A percentile compares a stretch with the other conserved stretches of the same genome.
These are phyloP conservation scores for Alliaria petiolata DNA, from an alignment of 345 rosid genomes.

Conservation along the genomic window DNA sequence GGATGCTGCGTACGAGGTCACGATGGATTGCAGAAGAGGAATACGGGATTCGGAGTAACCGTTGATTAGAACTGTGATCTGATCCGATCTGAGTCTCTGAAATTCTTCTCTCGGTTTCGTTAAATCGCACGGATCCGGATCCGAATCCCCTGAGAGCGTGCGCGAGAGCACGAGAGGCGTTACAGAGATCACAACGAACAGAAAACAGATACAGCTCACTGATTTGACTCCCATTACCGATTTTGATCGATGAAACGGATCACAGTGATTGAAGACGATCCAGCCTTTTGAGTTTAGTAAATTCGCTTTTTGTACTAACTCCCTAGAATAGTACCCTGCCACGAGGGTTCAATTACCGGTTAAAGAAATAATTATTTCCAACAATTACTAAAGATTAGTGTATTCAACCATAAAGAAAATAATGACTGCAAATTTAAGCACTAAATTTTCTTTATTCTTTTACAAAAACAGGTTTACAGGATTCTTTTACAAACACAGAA, in stretches of 20 bases:
- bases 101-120: conserved; percentile 30
- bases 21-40: conserved; percentile 55
- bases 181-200: not conserved
- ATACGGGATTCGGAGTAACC: conserved; percentile 67
- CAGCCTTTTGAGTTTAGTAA: too few relatives aligned
- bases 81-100: conserved; percentile 47
- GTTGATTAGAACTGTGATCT: conserved; percentile 66
- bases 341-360: too few relatives aligned
- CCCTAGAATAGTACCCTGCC: too few relatives aligned
- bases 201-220: not conserved
- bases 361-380: too few relatives aligned
- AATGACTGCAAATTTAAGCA: not conserved
- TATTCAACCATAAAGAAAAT: not conserved
- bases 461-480: not conserved
- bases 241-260: too few relatives aligned
- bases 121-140: conserved; percentile 41
- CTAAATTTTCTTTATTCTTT: not conserved
- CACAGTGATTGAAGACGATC: too few relatives aligned
- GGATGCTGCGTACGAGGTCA: conserved; percentile 50
- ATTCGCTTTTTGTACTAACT: too few relatives aligned
- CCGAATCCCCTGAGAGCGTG: conserved; percentile 1
- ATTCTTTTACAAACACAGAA: not conserved
- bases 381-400: too few relatives aligned
- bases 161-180: conserved; percentile 25
- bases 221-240: not conserved